Evolutionary conservation across 306 rosid genomes (phyloP), one percentile per base, ranked within the genome.

Genomic region (Glycine latifolia): DNA sequence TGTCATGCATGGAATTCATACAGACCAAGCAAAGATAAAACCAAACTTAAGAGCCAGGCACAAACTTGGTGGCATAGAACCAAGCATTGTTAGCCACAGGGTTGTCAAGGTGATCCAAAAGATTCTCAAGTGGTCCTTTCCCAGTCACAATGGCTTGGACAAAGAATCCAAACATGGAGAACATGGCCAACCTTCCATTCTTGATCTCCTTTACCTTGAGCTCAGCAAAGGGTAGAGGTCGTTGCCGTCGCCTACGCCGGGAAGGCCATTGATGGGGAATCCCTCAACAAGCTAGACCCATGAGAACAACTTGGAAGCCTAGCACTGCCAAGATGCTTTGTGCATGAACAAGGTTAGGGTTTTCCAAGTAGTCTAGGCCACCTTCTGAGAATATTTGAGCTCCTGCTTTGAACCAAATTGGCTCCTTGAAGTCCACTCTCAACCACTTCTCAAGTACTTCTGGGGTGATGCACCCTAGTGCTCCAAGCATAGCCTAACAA

Each of bases 111-210:
- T 94, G 97, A 76, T 92, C 98, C 83, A 94, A 77, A 17, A 94
- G 90, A 77, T 92, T 94, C 91, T 94, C 97, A 69, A 94, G 81
- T 0, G 96, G 98, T 0, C 97, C 98, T 75, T 94, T 92, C 4
- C 97, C 98, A 1, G 98, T 94, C 49, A 94, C 93, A 77, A 94
- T 94, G 85, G 98, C 98, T 75, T 94, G 98, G 31, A 94, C 98
- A 82, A 92, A 94, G 97, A 94, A 94, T 6, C 97, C 97, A 69
- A 94, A 94, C 97, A 91, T 94, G 20, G 98, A 0, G 69, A 94
- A 94, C 97, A 91, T 94, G 20, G 98, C 20, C 20, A 20, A 20
- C 20, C 20, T 20, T 20, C 20, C 20, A 20, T 20, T 20, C 20
- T 20, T 20, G 73, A 94, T 87, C 67, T 94, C 98, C 89, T 94